Percentiles rank a stretch among this genome's conserved stretches.
These are phyloP conservation scores for Begonia peltatifolia DNA, from an alignment of 306 rosid genomes.

Conservation along the genomic window DNA sequence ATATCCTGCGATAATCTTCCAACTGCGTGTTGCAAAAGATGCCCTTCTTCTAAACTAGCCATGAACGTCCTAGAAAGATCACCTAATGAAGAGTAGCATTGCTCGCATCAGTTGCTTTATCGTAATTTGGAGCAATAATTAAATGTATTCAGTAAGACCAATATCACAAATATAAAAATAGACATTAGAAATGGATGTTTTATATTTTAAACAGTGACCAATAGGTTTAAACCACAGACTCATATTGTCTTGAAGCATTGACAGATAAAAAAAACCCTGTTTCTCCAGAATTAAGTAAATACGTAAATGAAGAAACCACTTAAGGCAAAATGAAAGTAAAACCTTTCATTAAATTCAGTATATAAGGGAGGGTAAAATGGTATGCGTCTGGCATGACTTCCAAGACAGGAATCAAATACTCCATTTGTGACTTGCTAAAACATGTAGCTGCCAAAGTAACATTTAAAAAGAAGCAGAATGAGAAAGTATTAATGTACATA, in stretches of 20 bases:
- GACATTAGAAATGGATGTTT: too few species aligned
- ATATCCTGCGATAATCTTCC: conserved; percentile 42
- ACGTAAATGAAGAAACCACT: conserved; percentile 14
- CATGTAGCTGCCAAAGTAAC: conserved; percentile 48
- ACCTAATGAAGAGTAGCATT: conserved; percentile 32
- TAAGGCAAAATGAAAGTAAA: conserved; percentile 15
- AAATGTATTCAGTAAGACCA: too few species aligned
- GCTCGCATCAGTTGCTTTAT: conserved; percentile 7
- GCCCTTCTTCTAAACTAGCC: conserved; percentile 38
- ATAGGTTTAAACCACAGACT: neutral
- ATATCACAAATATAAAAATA: too few species aligned
- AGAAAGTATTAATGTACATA: neutral
- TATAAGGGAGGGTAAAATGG: conserved; percentile 32
- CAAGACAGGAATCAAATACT: conserved; percentile 36
- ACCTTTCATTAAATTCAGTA: conserved; percentile 51
- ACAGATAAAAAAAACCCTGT: neutral
- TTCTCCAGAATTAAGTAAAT: conserved; percentile 4
- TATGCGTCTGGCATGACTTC: conserved; percentile 39
- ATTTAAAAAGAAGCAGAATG: conserved; percentile 7
- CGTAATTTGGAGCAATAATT: too few species aligned
- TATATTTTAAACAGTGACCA: too few species aligned
- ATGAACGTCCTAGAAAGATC: conserved; percentile 27
- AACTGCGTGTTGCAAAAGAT: conserved; percentile 33
- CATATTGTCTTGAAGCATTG: too few species aligned
- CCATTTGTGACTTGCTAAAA: conserved; percentile 50